phyloP scores from a whole-genome alignment of 805 yeast species.

The Lachancea sp. region DNA sequence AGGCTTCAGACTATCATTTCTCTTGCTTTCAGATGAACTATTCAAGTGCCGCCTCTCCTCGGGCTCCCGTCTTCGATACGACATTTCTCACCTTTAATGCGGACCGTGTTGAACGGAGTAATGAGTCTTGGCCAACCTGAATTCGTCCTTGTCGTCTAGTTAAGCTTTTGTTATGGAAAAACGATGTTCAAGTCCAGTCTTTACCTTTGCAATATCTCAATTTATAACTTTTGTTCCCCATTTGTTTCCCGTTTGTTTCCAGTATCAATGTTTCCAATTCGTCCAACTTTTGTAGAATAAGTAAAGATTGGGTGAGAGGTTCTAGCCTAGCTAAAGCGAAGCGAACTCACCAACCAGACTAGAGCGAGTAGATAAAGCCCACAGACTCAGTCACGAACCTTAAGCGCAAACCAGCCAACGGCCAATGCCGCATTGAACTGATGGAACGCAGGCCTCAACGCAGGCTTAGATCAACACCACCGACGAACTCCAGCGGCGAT shows the following conservation, averaged over 20 bases:
- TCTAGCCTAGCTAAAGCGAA: background rate
- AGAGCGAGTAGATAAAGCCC: too few relatives aligned
- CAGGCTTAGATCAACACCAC: slow-evolving; percentile 10
- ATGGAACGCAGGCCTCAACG: slow-evolving; percentile 6
- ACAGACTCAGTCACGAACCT: too few relatives aligned
- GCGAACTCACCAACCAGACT: background rate
- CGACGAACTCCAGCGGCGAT: slow-evolving; percentile 10
- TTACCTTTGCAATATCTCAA: background rate
- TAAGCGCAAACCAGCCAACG: background rate
- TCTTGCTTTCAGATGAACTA: background rate
- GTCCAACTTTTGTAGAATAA: background rate
- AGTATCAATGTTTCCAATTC: background rate
- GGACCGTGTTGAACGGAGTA: background rate
- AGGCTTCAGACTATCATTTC: slow-evolving; percentile 9
- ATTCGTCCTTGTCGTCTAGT: background rate
- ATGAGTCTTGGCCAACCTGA: background rate
- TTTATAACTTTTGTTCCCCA: background rate
- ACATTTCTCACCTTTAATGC: background rate
- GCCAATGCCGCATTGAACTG: background rate
- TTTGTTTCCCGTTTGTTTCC: background rate
- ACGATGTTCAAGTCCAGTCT: too few relatives aligned
- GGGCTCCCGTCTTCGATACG: slow-evolving; percentile 8
- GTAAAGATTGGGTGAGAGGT: background rate
- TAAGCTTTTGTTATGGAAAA: background rate
- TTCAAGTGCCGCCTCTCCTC: slow-evolving; percentile 6